Base-by-base conservation (phyloP, 2,329 filamentous ascomycete species). In the Elsinoe perseae region DNA sequence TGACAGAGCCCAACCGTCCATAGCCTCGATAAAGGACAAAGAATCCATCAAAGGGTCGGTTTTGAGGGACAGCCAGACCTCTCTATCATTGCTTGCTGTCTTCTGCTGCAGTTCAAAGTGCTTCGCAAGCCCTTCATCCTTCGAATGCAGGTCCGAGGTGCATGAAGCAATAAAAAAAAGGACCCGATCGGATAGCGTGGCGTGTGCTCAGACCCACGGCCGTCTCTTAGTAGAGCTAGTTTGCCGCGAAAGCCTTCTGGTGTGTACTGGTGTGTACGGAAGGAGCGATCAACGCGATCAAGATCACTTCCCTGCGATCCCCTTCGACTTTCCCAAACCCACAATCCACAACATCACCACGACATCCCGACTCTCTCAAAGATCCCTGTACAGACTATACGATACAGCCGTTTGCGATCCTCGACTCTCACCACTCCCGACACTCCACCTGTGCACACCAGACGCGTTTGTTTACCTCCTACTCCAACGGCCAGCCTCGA, bases 381-480 rank as follows among this genome's bases (percentile, higher is more conserved):
- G 48, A 52, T 30, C 48, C 48, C 48, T 52, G 20, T 28, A 52
- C 20, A 7, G 32, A 38, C 28, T 30, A 10, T 25, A 25, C 48
- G 20, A 34, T 20, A n/a, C 28, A n/a, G 30, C 25, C 48, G 48
- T 52, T 38, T 52, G 48, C 48, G 48, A 52, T 52, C 28, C 30
- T 52, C 48, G 48, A 52, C 48, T 52, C 40, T 52, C 21, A 10
- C 30, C 20, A 18, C 18, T 10, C 48, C 48, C 28, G 46, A 38
- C 36, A 52, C 48, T 52, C 48, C 48, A 52, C 38, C 48, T 52
- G 48, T 52, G 48, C 48, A 52, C 25, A 50, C 32, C 32, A 23
- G 28, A 52, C 48, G 48, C 48, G 48, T 52, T 52, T 52, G 48
- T 52, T 52, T 52, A 52, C 48, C 28, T n/a, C 12, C 27, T 23